phyloP scores from a whole-genome alignment of 176 grass and related monocot species.

The Urochloa ruziziensis region DNA sequence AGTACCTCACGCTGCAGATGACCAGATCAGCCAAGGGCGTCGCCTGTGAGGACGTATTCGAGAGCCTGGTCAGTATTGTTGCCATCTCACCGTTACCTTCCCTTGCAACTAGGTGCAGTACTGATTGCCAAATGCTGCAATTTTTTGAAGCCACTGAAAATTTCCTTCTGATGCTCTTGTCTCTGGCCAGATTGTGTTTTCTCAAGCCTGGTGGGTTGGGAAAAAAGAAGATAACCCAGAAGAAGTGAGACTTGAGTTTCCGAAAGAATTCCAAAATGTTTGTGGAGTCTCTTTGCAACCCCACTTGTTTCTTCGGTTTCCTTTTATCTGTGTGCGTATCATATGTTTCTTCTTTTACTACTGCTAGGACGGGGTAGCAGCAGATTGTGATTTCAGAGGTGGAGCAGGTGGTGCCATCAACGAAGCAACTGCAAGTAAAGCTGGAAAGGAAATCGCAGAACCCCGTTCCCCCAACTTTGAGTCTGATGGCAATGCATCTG shows the following conservation, averaged over 20 bases:
- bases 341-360: constrained; percentile 8
- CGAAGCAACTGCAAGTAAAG: constrained; percentile 31
- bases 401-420: constrained; percentile 61
- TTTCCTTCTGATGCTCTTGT: not conserved
- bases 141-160: too few species aligned
- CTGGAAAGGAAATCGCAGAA: constrained; percentile 46
- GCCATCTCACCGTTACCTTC: not conserved
- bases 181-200: constrained; percentile 84
- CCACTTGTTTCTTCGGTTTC: not conserved
- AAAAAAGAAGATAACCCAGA: constrained; percentile 79
- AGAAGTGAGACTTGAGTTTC: constrained; percentile 74
- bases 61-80: constrained; percentile 72
- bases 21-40: constrained; percentile 78
- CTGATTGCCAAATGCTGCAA: too few species aligned
- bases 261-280: constrained; percentile 60
- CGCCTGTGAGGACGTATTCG: constrained; percentile 84
- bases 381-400: constrained; percentile 92
- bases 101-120: not conserved
- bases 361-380: constrained; percentile 34
- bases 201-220: constrained; percentile 87
- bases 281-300: not conserved
- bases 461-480: constrained; percentile 45
- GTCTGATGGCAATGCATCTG: constrained; percentile 39
- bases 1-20: constrained; percentile 94
- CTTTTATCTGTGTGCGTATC: not conserved